Evolutionary conservation across 2,329 filamentous ascomycete species (phyloP), one percentile per base, ranked within the genome.

Genomic region (Pezicula rhizophila): DNA sequence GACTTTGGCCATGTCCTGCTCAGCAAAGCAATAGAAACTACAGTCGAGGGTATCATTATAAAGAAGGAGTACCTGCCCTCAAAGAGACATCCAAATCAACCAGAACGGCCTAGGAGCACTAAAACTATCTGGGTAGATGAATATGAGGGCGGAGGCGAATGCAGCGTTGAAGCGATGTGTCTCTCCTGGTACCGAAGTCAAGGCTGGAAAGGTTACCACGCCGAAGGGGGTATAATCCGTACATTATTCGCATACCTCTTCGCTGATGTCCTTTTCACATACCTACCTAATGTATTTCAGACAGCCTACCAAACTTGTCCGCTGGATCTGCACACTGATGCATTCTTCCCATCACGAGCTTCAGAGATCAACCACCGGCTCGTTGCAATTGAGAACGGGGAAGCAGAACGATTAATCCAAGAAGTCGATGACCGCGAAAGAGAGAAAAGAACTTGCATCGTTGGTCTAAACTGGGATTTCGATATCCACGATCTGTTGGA

Each of bases 221-320:
- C 85, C 15, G 93, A 99, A 72, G 89, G 90, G 31, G 88, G 91
- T 2, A 91, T 97, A 58, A 72, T 97, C 6, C 83, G 90, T n/a
- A 99, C 93, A 0, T 73, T 99, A 23, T 91, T 91, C 67, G 86
- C 84, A 12, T 92, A 93, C 62, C 79, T 99, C 15, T 96, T 97
- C 72, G 93, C 85, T 71, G 92, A 99, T 66, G 80, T 97, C 20
- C 73, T 99, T 6, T 97, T 97, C 68, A 75, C 89, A 23, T 96
- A 95, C 66, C 80, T 97, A 5, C 92, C 93, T 23, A 96, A 97
- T 59, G 92, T 99, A 48, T 99, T 99, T 67, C 92, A 97, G 65
- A 99, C 93, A 5, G 81, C 86, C 1, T 99, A 89, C 64, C 93
- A 99, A 68, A 95, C 89, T 0, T 96, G 89, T 61, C 93, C 93